A percentile compares a stretch with the other conserved stretches of the same genome.
These are phyloP conservation scores for Mucor plumbeus DNA, from an alignment of 371 early-diverging fungal genomes.

Conservation along the genomic window DNA sequence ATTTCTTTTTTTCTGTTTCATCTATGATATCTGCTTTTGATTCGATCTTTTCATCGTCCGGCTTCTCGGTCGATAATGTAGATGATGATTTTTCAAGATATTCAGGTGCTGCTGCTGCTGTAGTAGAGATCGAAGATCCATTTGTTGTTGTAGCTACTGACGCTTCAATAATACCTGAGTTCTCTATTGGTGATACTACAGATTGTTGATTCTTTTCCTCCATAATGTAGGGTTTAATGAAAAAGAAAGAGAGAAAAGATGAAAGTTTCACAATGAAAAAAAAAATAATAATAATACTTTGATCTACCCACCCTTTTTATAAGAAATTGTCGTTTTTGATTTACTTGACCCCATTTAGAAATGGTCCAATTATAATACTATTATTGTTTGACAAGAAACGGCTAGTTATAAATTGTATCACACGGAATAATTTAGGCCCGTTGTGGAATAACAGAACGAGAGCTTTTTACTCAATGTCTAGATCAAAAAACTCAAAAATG, in stretches of 20 bases:
- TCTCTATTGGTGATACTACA: not conserved
- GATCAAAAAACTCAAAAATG: too few relatives aligned
- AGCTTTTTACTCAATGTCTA: too few relatives aligned
- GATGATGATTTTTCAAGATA: not conserved
- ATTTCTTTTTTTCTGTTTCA: not conserved
- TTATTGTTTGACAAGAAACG: not conserved
- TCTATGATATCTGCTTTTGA: not conserved
- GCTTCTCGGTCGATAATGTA: not conserved
- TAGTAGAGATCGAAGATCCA: slow-evolving; percentile 2
- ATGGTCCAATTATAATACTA: not conserved
- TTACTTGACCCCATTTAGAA: not conserved
- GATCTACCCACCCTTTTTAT: slow-evolving; percentile 3
- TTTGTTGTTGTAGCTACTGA: not conserved
- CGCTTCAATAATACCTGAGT: slow-evolving; percentile 5
- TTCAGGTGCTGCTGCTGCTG: not conserved
- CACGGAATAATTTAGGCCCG: slow-evolving; percentile 4
- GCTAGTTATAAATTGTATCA: not conserved
- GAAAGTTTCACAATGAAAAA: not conserved
- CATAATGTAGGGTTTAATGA: not conserved
- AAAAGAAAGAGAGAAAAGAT: not conserved
- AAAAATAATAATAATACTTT: too few relatives aligned
- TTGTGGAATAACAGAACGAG: not conserved
- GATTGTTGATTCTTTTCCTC: slow-evolving; percentile 1
- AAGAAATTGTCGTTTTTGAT: not conserved
- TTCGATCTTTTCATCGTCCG: not conserved